Conservation (phyloP, 352 stramenopile species). For the Blastocystis sp. region DNA sequence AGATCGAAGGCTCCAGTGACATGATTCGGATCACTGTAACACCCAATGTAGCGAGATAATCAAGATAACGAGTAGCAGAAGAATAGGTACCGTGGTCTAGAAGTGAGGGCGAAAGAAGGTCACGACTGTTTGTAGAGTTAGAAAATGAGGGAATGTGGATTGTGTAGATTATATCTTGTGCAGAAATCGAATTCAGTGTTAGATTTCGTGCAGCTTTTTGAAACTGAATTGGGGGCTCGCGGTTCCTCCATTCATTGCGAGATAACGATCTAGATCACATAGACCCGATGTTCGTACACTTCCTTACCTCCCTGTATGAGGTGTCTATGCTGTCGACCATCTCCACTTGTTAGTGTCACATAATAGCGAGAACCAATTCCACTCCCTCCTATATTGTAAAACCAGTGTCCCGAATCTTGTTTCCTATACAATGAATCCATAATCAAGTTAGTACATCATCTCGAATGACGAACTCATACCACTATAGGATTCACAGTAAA, state of each 20-base stretch:
- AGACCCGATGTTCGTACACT: background rate
- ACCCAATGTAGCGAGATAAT: background rate
- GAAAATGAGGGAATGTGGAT: conserved; percentile 40
- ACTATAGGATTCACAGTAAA: background rate
- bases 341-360: background rate
- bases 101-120: background rate
- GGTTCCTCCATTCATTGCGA: background rate
- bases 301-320: background rate
- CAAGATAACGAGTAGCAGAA: background rate
- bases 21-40: conserved; percentile 18
- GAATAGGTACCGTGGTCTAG: background rate
- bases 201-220: too few relatives aligned
- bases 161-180: background rate
- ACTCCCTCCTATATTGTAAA: background rate
- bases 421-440: background rate
- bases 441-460: background rate
- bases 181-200: too few relatives aligned
- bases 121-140: background rate
- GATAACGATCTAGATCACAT: background rate
- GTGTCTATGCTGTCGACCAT: background rate
- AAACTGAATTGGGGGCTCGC: background rate
- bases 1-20: background rate
- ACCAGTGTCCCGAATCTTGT: conserved; percentile 8
- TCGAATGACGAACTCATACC: background rate
- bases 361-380: background rate